Conservation (phyloP, 2,329 filamentous ascomycete genomes). For the Talaromyces sp. region DNA sequence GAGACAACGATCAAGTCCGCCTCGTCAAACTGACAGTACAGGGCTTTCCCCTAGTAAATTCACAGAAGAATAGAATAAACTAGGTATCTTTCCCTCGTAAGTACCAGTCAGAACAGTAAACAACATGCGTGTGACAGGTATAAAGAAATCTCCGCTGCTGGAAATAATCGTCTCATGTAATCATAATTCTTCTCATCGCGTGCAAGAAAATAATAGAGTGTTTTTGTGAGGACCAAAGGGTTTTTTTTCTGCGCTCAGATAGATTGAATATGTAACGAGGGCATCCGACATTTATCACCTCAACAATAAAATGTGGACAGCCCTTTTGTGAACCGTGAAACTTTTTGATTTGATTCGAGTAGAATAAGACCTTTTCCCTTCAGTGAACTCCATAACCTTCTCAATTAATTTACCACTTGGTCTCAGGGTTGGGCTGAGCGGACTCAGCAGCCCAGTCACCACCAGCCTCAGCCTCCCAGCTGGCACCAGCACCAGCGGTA, state of each 20-base stretch:
- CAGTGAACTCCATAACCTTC: conserved; percentile 14
- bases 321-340: conserved; percentile 1
- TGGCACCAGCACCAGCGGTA: conserved; percentile 64
- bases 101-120: conserved; percentile 58
- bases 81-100: conserved; percentile 99
- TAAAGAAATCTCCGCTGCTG: conserved; percentile 15
- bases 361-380: background rate
- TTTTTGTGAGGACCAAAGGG: background rate
- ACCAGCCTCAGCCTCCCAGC: conserved; percentile 55
- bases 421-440: conserved; percentile 33
- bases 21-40: conserved; percentile 69
- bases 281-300: background rate
- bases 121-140: conserved; percentile 33
- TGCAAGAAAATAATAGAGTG: background rate
- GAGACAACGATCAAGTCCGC: conserved; percentile 86
- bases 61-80: conserved; percentile 39
- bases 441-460: conserved; percentile 51
- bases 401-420: conserved; percentile 35
- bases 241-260: background rate
- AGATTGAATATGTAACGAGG: conserved; percentile 6
- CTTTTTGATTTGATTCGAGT: conserved; percentile 4
- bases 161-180: conserved; percentile 13
- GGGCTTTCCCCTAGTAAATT: conserved; percentile 83
- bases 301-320: background rate
- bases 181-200: conserved; percentile 9